Evolutionary conservation across 148 eudicot species (phyloP), one percentile per base, ranked within the genome.

Genomic region (Cornus kousa): DNA sequence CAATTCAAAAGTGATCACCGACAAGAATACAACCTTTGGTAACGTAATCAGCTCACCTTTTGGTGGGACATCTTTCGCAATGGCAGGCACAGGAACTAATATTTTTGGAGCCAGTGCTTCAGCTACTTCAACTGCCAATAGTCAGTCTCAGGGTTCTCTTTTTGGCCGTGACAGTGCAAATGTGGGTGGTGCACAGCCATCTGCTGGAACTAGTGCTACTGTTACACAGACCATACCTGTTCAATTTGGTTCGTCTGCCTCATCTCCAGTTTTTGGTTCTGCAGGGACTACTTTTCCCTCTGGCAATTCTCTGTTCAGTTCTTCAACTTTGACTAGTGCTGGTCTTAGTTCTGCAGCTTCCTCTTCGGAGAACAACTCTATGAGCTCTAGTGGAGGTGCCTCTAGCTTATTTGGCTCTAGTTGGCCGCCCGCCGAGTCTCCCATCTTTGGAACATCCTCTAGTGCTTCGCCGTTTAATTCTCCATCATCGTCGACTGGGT

Each of bases 61-160:
- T 50, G 68, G 64, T 65, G 74, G 78, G 23, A 50, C 80, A 77
- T 67, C 88, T 67, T 65, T 80, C 77, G 77, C 76, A 35, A 55
- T 33, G 73, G 60, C 85, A 31, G 79, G 74, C 73, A 20, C 71
- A 11, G 86, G 82, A 37, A 84, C 68, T 65, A 75, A 78, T 67
- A 50, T 68, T 70, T 88, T 83, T 79, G 87, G 83, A 11, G 82
- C 86, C 73, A 77, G 71, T 72, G 74, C 90, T 81, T 72, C 86
- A 16, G 68, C 74, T 64, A 40, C 83, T 64, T 80, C 84, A 37
- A 69, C 85, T 76, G 32, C 81, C 31, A 79, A 65, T 74, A 71
- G 43, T 23, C 76, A 83, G 35, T 37, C 83, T 33, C 89, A 76
- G 81, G 74, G 81, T 65, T 83, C 85, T 83, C 76, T 79, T 64